These are phyloP conservation scores for Eleusine coracana DNA, from an alignment of 176 grass and related monocot genomes.

Conservation along the genomic window DNA sequence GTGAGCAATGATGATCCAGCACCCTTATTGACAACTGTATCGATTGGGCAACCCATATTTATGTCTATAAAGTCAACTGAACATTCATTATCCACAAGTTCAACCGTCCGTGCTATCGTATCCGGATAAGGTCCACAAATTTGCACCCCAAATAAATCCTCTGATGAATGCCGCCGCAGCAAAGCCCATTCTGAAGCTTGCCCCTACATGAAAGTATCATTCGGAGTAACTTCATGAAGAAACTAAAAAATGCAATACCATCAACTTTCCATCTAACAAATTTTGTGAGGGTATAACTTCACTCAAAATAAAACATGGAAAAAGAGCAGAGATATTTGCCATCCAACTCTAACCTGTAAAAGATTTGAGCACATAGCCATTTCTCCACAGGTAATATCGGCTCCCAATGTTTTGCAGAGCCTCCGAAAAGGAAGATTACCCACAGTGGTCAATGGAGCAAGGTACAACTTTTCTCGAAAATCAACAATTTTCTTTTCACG, in stretches of 20 bases:
- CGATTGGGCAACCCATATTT: constrained; percentile 98
- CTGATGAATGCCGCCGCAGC: constrained; percentile 77
- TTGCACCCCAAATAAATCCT: constrained; percentile 92
- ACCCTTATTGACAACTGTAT: constrained; percentile 85
- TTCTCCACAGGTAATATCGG: constrained; percentile 96
- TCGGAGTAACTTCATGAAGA: neutral
- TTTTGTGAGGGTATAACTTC: constrained; percentile 9
- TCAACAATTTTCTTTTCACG: constrained; percentile 90
- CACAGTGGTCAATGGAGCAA: constrained; percentile 88
- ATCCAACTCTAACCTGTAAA: constrained; percentile 75
- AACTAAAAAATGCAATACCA: constrained; percentile 12
- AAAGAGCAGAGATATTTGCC: neutral
- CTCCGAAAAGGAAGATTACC: constrained; percentile 96
- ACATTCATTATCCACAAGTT: constrained; percentile 83
- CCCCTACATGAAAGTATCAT: constrained; percentile 64
- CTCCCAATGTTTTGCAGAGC: constrained; percentile 87
- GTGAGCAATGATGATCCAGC: constrained; percentile 83
- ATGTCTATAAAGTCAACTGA: constrained; percentile 88
- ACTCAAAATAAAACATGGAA: constrained; percentile 31
- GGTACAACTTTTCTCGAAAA: constrained; percentile 88
- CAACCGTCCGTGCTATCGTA: constrained; percentile 72
- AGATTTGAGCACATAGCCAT: constrained; percentile 99
- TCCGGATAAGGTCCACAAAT: constrained; percentile 94
- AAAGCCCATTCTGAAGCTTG: constrained; percentile 99
- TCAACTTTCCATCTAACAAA: constrained; percentile 12